Percentiles rank a stretch among this genome's conserved stretches.
phyloP scores from a whole-genome alignment of 2,329 filamentous ascomycete species.

The Hypoxylon sp. region DNA sequence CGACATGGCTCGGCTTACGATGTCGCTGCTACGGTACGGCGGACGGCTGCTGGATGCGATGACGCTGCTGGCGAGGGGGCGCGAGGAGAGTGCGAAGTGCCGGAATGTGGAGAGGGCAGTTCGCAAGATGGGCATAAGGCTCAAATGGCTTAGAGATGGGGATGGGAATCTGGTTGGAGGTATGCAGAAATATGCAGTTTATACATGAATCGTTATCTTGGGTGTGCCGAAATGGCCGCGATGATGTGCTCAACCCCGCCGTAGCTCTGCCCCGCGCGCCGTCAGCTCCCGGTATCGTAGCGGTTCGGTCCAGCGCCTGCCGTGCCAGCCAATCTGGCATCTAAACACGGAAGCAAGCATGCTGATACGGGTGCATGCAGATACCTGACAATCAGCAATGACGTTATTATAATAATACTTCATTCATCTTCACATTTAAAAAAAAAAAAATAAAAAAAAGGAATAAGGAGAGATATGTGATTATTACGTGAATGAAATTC shows the following conservation, averaged over 20 bases:
- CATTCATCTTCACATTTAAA: no score
- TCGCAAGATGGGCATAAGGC: constrained; percentile 30
- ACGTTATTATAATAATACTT: no score
- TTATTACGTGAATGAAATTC: no score
- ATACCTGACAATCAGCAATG: no score
- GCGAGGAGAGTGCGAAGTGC: constrained; percentile 11
- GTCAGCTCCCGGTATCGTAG: constrained; percentile 29
- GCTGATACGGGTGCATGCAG: no score
- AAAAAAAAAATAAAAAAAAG: no score
- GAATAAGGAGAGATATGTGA: no score
- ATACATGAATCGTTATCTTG: neutral
- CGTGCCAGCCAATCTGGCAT: neutral
- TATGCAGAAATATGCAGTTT: no score
- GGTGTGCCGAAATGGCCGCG: constrained; percentile 23
- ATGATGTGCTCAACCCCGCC: constrained; percentile 35
- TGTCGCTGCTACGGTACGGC: neutral
- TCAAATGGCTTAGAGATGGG: no score
- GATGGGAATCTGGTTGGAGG: neutral
- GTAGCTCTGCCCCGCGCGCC: constrained; percentile 31
- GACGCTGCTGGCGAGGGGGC: neutral
- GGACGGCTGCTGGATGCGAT: neutral
- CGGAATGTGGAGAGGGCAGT: constrained; percentile 28
- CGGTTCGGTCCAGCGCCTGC: constrained; percentile 16
- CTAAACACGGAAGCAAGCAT: neutral
- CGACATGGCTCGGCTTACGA: constrained; percentile 50